phyloP scores from a whole-genome alignment of 768 basidiomycete species.

The Gautieria morchelliformis region DNA sequence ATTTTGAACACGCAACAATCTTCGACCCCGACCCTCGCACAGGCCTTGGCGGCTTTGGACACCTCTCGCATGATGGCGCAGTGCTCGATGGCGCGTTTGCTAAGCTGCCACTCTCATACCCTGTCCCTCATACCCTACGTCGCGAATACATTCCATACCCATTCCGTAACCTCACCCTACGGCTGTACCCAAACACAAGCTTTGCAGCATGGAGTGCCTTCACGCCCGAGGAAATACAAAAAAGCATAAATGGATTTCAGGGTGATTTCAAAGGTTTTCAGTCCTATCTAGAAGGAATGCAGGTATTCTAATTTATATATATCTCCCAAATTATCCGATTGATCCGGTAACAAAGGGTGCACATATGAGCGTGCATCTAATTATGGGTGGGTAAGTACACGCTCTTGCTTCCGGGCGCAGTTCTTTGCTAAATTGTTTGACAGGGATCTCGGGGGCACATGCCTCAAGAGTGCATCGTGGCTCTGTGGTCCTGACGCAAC shows the following conservation, averaged over 20 bases:
- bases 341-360: slow-evolving; percentile 18
- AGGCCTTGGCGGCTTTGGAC: slow-evolving; percentile 22
- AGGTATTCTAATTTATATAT: slow-evolving; percentile 13
- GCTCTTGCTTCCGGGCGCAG: neutral
- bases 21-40: slow-evolving; percentile 15
- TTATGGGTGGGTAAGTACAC: slow-evolving; percentile 21
- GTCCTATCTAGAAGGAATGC: slow-evolving; percentile 18
- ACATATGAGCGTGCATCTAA: slow-evolving; percentile 23
- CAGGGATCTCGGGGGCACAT: slow-evolving; percentile 22
- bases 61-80: slow-evolving; percentile 13
- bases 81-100: slow-evolving; percentile 22
- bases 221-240: slow-evolving; percentile 14
- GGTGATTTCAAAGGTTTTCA: slow-evolving; percentile 27
- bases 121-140: slow-evolving; percentile 23
- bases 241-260: slow-evolving; percentile 17
- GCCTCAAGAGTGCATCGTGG: slow-evolving; percentile 15
- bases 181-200: slow-evolving; percentile 14
- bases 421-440: neutral
- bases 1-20: slow-evolving; percentile 15
- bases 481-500: slow-evolving; percentile 19
- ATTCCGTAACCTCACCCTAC: slow-evolving; percentile 13
- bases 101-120: slow-evolving; percentile 21
- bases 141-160: slow-evolving; percentile 26
- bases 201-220: slow-evolving; percentile 20
- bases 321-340: neutral